Base-by-base conservation (phyloP, 441 rosid species). In the Mallotus japonicus region DNA sequence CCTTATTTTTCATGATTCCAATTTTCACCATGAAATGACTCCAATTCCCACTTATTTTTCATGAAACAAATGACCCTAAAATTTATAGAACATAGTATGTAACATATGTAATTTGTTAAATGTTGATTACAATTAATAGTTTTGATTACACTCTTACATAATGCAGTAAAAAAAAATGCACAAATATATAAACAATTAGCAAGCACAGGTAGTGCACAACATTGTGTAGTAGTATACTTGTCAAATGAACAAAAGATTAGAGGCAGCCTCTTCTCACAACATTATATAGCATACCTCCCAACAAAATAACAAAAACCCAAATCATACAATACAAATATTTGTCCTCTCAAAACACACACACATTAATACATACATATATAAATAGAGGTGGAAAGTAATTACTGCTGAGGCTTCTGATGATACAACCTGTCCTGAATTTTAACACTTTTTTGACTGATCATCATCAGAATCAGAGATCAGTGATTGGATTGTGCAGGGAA, bases 401-500 rank as follows among this genome's bases (percentile, higher is more conserved):
- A 42, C 46, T 42, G 46, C 10, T 17, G 11, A 7, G 58, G 6
- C 32, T 53, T 42, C 65, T 50, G 1, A 22, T 50, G 1, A 22
- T 46, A 68, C 59, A 73, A 62, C 71, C 47, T 24, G 68, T 61
- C 70, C 70, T 60, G 32, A 28, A 28, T 28, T 49, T 46, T 64
- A 47, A 42, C 68, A 8, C 49, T 62, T 68, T 66, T 72, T 78
- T 56, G 67, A 80, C 65, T 13, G 61, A 32, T 49, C 15, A 49
- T 49, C 32, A 28, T 28, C 0, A 73, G 49, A 65, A 76, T 46
- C 72, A 22, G 72, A 70, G 77, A 71, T 55, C 8, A 20, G 44
- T 37, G 56, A 62, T 28, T 46, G 59, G 34, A 3, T 62, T 5
- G 24, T n/a, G 53, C 34, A 69, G 76, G 66, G 63, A 70, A 67